Evolutionary conservation across 768 basidiomycete species (phyloP), one percentile per base, ranked within the genome.

Genomic region (Tricholoma saponaceum): DNA sequence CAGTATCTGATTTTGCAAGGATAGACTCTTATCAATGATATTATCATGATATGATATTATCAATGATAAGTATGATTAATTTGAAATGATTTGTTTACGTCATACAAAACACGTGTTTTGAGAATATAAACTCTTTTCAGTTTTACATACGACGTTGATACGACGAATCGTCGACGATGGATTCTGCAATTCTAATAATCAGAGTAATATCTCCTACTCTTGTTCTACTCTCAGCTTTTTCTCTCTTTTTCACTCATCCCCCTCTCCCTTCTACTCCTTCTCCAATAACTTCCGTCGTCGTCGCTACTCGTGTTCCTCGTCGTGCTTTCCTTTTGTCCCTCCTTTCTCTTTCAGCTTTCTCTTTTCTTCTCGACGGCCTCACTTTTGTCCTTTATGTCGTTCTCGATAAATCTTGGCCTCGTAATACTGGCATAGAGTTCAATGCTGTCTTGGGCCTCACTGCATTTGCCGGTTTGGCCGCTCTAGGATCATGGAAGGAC

Each of bases 401-500:
- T 43, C 66, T 92, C 56, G 76, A 81, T 62, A 83, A 85, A 62
- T 59, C 76, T 9, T 93, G 92, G 90, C 81, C 80, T 12, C 74
- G 70, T 39, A 64, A 75, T 58, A 84, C 85, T 7, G 89, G 85
- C 22, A 78, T 89, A 41, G 87, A 88, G 64, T 70, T 86, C 66
- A 89, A 82, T 62, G 76, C 90, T 41, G 66, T 91, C 43, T 68
- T 86, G 44, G 91, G 89, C 54, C 77, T 92, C 30, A 65, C 83
- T 41, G 87, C 86, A 4, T 90, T 89, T 63, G 74, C 84, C 33
- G 86, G 87, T 35, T 74, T 93, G 51, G 87, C 90, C 13, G 83
- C 84, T 9, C 74, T 91, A 44, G 91, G 91, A 8, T 79, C 88
- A 12, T 92, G 85, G 83, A 91, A 92, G 71, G 90, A 90, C 60